Base-by-base conservation (phyloP, 176 grass and related monocot species). In the Paspalum vaginatum region DNA sequence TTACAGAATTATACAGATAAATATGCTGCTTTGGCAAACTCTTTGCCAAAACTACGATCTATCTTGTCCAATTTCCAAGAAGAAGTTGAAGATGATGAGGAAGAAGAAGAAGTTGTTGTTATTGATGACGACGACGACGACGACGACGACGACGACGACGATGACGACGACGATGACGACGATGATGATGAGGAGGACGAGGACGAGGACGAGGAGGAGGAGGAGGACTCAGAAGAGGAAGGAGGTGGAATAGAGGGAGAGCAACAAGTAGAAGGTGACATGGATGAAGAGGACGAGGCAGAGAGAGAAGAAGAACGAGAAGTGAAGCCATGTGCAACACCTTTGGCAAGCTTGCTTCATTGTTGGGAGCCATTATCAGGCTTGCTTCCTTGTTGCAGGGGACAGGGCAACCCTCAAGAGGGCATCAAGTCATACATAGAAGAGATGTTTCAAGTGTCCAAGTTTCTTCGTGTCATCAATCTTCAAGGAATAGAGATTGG, bases 1-100 rank as follows among this genome's bases (percentile, higher is more conserved):
- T 18, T 89, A 3, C 87, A 85, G 6, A 89, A 89, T 25, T 46
- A 53, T 15, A 84, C 18, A 5, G 65, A 80, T 26, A 89, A 89
- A 37, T 85, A 70, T 72, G 76, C 78, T 45, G 70, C 48, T 44
- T 6, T 85, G 0, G 42, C 39, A 0, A 46, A 69, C 1, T 8
- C 52, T 3, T 39, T 85, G 32, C 82, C 87, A 6, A 85, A 89
- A 20, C 32, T 89, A 41, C 77, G 82, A 0, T 89, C 82, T 39
- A 76, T 89, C 21, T 55, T 89, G 16, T 89, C 77, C 6, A 70
- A 49, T 70, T 70, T 70, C 41, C 45, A 70, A 7, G 22, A 50
- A 50, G 68, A 70, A 6, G 44, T 45, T 1, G 17, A 69, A 22
- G 21, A 60, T 25, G 22, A 26, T 27, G 11, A 27, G 2, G 3